Base-by-base conservation (phyloP, 2,329 filamentous ascomycete species). In the Colletotrichum simmondsii region DNA sequence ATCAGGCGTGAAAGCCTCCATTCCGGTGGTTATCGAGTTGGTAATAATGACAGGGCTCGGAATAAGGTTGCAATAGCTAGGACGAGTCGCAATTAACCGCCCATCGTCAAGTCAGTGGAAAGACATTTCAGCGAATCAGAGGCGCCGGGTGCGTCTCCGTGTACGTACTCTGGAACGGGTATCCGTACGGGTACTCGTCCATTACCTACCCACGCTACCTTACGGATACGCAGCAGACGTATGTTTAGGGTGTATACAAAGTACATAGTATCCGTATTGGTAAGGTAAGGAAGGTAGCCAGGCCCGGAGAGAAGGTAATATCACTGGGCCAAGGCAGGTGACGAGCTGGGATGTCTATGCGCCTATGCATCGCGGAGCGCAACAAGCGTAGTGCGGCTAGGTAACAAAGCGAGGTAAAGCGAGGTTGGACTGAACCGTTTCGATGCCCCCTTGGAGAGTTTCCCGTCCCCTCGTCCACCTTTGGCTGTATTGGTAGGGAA, bases 31-130 rank as follows among this genome's bases (percentile, higher is more conserved):
- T 70, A 65, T 70, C 49, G 16, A 30, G 28, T 28, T 65, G 54
- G 35, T 24, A 37, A 37, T 60, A 61, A 56, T 37, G 59, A 52
- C 66, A 61, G 56, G 70, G 60, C 66, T 70, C 58, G 56, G 65
- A 63, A 65, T 72, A 72, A 72, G 70, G 70, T 72, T 72, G 49
- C 60, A 72, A 60, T 68, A 64, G 26, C 65, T 22, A 46, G 49
- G 53, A 54, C 42, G 49, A 59, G 42, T 69, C 58, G 42, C 42
- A 72, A 64, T 59, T 64, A 69, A 53, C 69, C 69, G 65, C 24
- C 30, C 69, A 64, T 46, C 65, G 54, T 46, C 42, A 59, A 54
- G 59, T 64, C 46, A 37, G 12, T 26, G 16, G 61, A 22, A 22
- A 52, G 61, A 42, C n/a, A 24, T 4, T 24, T n/a, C 28, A 63